These are phyloP conservation scores for Phytophthora podocarpi DNA, from an alignment of 352 stramenopile species.

Conservation along the genomic window DNA sequence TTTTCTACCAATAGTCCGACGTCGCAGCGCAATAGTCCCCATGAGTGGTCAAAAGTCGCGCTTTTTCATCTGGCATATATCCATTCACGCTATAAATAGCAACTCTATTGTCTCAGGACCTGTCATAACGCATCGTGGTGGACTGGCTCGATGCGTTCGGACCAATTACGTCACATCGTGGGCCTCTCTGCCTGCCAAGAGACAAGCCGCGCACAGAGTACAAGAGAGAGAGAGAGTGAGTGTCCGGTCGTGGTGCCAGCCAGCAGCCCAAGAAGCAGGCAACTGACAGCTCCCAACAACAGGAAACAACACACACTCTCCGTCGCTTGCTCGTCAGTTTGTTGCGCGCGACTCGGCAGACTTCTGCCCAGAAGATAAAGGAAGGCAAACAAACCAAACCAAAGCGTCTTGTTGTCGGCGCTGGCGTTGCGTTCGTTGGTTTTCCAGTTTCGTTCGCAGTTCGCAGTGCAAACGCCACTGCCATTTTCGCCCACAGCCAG, in stretches of 20 bases:
- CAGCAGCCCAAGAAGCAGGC: not conserved
- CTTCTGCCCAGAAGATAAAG: slow-evolving; percentile 8
- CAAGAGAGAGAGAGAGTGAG: not conserved
- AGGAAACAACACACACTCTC: too few species aligned
- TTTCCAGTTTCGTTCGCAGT: slow-evolving; percentile 13
- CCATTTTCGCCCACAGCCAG: slow-evolving; percentile 21
- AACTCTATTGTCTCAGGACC: not conserved
- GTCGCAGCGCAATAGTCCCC: not conserved
- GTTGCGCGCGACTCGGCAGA: slow-evolving; percentile 21
- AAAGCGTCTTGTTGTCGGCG: slow-evolving; percentile 10
- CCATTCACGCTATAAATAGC: not conserved
- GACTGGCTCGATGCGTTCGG: slow-evolving; percentile 37
- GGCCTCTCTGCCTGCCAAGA: slow-evolving; percentile 16
- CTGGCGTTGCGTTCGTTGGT: not conserved
- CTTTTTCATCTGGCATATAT: slow-evolving; percentile 2
- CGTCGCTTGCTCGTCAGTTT: slow-evolving; percentile 23
- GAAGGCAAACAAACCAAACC: not conserved
- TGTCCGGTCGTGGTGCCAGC: slow-evolving; percentile 25
- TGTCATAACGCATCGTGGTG: not conserved
- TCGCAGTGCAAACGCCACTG: too few species aligned
- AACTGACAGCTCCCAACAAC: too few species aligned
- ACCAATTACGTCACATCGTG: slow-evolving; percentile 41
- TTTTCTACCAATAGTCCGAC: slow-evolving; percentile 35
- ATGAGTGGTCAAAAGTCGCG: slow-evolving; percentile 15
- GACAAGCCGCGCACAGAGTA: not conserved